These are phyloP conservation scores for Gossypium australe DNA, from an alignment of 345 rosid species.

Conservation along the genomic window DNA sequence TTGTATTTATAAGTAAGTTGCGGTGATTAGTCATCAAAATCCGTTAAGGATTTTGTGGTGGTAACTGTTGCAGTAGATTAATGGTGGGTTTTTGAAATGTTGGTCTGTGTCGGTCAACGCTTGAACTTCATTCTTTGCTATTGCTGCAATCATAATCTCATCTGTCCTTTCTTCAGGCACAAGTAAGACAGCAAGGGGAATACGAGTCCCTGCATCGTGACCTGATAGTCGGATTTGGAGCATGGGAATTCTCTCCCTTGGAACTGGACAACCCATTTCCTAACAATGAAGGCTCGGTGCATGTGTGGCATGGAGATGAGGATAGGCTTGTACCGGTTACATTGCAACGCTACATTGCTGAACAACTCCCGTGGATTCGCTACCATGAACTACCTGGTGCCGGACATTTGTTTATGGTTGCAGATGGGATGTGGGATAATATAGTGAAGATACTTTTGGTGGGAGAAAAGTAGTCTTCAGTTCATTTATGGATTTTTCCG, in stretches of 20 bases:
- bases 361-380: constrained; percentile 42
- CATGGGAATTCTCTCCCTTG: constrained; percentile 57
- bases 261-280: constrained; percentile 48
- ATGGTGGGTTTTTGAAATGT: neutral
- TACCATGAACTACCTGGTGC: constrained; percentile 34
- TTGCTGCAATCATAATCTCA: neutral
- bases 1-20: neutral
- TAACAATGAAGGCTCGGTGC: constrained; percentile 34
- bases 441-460: constrained; percentile 12
- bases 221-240: constrained; percentile 39
- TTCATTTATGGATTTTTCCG: neutral
- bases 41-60: neutral
- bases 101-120: neutral
- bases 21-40: neutral
- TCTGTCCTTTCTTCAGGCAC: neutral
- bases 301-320: constrained; percentile 47
- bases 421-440: neutral
- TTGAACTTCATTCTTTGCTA: neutral
- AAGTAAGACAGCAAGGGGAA: constrained; percentile 39
- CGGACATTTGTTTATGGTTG: constrained; percentile 25
- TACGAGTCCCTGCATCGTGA: constrained; percentile 47
- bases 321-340: constrained; percentile 36
- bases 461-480: neutral
- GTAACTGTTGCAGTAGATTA: neutral
- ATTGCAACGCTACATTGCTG: constrained; percentile 26